Percentiles rank a stretch among this genome's conserved stretches.
Evolutionary conservation across 2,329 filamentous ascomycete genomes (phyloP).

Genomic region (Colletotrichum tropicale): DNA sequence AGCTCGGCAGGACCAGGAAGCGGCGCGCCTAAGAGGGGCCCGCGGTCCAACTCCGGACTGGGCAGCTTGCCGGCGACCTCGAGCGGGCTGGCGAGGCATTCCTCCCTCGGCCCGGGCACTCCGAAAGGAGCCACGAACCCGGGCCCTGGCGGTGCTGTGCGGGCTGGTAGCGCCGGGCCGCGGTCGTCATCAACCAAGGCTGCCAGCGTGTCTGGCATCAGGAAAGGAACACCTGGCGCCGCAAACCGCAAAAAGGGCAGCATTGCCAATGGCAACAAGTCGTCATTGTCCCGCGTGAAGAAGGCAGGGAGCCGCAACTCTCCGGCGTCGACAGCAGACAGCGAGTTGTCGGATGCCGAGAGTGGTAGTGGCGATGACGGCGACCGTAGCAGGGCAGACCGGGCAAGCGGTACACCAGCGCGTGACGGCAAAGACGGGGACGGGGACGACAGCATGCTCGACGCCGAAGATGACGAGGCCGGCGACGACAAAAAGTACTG

Average conservation of each 20-base stretch:
- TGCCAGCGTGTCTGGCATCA: conserved; percentile 37
- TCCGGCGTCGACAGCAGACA: conserved; percentile 66
- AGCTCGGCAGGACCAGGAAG: conserved; percentile 60
- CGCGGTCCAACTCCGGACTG: conserved; percentile 51
- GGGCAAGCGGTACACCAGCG: conserved; percentile 23
- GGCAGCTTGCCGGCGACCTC: conserved; percentile 55
- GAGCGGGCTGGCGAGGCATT: conserved; percentile 65
- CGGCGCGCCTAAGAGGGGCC: conserved; percentile 55
- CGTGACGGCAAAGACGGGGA: conserved; percentile 43
- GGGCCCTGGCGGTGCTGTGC: conserved; percentile 38
- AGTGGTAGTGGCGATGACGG: conserved; percentile 59
- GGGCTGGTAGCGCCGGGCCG: conserved; percentile 66
- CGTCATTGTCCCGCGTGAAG: conserved; percentile 67
- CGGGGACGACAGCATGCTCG: conserved; percentile 60
- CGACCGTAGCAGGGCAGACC: conserved; percentile 32
- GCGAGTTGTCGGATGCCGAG: conserved; percentile 68
- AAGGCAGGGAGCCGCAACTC: conserved; percentile 63
- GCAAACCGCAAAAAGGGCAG: conserved; percentile 51
- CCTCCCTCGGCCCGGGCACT: conserved; percentile 67
- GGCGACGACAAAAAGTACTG: conserved; percentile 84
- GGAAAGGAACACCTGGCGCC: conserved; percentile 53
- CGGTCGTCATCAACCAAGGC: conserved; percentile 54
- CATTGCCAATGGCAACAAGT: conserved; percentile 51
- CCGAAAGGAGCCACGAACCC: conserved; percentile 49
- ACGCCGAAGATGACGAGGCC: conserved; percentile 70